Conservation (phyloP, 1,284 basidiomycete species). For the Cutaneotrichosporon dermatis region DNA sequence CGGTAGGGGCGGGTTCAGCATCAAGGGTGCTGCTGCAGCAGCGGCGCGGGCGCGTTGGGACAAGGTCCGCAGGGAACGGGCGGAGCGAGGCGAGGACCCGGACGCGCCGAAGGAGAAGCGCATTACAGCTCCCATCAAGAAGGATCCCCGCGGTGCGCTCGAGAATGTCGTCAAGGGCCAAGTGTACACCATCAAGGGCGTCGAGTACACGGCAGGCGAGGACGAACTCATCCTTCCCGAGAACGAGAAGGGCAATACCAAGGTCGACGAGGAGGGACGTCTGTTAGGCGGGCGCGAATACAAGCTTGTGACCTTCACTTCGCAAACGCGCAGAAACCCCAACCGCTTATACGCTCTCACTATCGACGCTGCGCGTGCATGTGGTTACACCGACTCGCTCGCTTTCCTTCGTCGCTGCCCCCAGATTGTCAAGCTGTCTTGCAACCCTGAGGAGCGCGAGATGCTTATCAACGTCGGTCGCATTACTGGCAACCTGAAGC, state of each 20-base stretch:
- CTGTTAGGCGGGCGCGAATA: slow-evolving; percentile 80
- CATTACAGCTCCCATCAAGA: slow-evolving; percentile 5
- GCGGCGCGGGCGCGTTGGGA: slow-evolving; percentile 47
- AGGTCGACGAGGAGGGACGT: slow-evolving; percentile 80
- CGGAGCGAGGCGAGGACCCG: slow-evolving; percentile 40
- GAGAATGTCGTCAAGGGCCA: slow-evolving; percentile 25
- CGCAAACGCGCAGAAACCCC: slow-evolving; percentile 70
- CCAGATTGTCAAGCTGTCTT: slow-evolving; percentile 81
- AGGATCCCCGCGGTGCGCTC: slow-evolving; percentile 23
- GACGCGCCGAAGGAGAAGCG: slow-evolving; percentile 15
- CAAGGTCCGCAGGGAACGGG: slow-evolving; percentile 40
- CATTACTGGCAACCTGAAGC: slow-evolving; percentile 79
- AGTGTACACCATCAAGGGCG: slow-evolving; percentile 57
- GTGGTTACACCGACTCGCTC: slow-evolving; percentile 91
- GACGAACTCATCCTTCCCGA: slow-evolving; percentile 83
- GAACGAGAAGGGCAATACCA: slow-evolving; percentile 82
- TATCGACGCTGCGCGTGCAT: slow-evolving; percentile 91
- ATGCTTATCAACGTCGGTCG: slow-evolving; percentile 81
- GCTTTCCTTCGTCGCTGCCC: slow-evolving; percentile 93
- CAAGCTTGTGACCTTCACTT: slow-evolving; percentile 80
- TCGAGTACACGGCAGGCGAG: slow-evolving; percentile 71
- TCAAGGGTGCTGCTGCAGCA: slow-evolving; percentile 45
- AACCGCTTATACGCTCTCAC: slow-evolving; percentile 88
- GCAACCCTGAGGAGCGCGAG: slow-evolving; percentile 82
- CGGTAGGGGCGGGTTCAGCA: slow-evolving; percentile 41